A percentile compares a stretch with the other conserved stretches of the same genome.
Evolutionary conservation across 1,284 basidiomycete species (phyloP).

Genomic region (Uromyces viciae-fabae): DNA sequence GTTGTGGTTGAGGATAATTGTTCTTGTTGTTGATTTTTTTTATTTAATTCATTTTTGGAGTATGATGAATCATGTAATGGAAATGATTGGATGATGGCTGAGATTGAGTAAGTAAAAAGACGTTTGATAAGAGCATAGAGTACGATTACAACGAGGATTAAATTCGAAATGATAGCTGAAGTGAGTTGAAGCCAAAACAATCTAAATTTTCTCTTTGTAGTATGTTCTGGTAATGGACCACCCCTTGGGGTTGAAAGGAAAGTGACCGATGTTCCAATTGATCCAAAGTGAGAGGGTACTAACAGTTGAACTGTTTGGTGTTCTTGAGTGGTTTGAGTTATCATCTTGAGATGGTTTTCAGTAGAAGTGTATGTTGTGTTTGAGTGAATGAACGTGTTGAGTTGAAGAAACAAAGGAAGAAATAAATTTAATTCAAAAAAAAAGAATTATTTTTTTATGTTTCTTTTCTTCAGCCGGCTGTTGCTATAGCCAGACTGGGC

Average conservation of each 20-base stretch:
- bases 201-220: slow-evolving; percentile 51
- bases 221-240: slow-evolving; percentile 49
- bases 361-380: too few relatives aligned
- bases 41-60: slow-evolving; percentile 14
- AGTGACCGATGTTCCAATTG: slow-evolving; percentile 45
- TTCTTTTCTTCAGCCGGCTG: too few relatives aligned
- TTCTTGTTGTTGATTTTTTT: slow-evolving; percentile 48
- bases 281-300: slow-evolving; percentile 50
- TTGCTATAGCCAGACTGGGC: too few relatives aligned
- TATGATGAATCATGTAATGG: neutral
- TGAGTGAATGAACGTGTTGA: too few relatives aligned
- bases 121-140: slow-evolving; percentile 54
- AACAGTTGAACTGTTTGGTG: slow-evolving; percentile 44
- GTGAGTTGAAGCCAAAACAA: slow-evolving; percentile 58
- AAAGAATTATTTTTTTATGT: too few relatives aligned
- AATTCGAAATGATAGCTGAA: slow-evolving; percentile 59
- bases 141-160: slow-evolving; percentile 59
- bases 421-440: too few relatives aligned
- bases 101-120: slow-evolving; percentile 46
- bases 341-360: too few relatives aligned
- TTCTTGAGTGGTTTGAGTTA: too few relatives aligned
- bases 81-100: neutral
- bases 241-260: slow-evolving; percentile 51
- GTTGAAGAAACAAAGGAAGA: too few relatives aligned
- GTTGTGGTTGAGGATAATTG: neutral